phyloP scores from a whole-genome alignment of 2,329 filamentous ascomycete species.

The Bipolaris gigantea region DNA sequence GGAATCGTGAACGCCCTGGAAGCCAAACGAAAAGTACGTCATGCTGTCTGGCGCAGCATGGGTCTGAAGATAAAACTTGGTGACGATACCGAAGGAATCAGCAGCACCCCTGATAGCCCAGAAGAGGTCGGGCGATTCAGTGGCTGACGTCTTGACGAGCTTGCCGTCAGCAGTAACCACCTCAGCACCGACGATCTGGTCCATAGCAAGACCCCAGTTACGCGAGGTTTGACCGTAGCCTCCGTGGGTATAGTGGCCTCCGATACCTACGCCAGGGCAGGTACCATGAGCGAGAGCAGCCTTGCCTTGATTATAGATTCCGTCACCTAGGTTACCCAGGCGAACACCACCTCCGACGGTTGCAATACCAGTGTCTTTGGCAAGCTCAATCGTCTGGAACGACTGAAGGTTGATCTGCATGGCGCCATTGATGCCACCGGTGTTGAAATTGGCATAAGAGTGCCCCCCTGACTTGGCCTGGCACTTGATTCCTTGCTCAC shows the following conservation, averaged over 20 bases:
- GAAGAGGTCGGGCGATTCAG: conserved; percentile 46
- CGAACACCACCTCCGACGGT: conserved; percentile 55
- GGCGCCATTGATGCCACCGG: conserved; percentile 54
- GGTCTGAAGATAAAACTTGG: conserved; percentile 43
- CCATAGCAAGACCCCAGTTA: conserved; percentile 42
- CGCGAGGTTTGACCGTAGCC: conserved; percentile 43
- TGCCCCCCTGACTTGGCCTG: conserved; percentile 67
- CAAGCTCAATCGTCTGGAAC: conserved; percentile 50
- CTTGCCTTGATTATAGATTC: conserved; percentile 39
- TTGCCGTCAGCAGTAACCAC: conserved; percentile 47
- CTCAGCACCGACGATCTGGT: conserved; percentile 39
- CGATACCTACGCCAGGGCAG: conserved; percentile 51
- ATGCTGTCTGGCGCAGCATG: conserved; percentile 31
- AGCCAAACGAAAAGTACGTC: conserved; percentile 34
- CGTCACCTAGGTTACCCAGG: conserved; percentile 47
- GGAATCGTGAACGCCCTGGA: conserved; percentile 28
- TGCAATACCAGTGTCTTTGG: conserved; percentile 47
- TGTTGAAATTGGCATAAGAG: conserved; percentile 59
- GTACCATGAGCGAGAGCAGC: conserved; percentile 56
- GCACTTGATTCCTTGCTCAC: conserved; percentile 54
- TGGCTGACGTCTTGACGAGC: conserved; percentile 39
- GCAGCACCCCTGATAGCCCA: conserved; percentile 49
- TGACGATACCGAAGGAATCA: conserved; percentile 47
- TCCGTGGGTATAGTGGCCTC: conserved; percentile 43
- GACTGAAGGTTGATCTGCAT: conserved; percentile 53